A percentile compares a stretch with the other conserved stretches of the same genome.
Evolutionary conservation across 2,329 filamentous ascomycete genomes (phyloP).

Genomic region (Botryotinia calthae): DNA sequence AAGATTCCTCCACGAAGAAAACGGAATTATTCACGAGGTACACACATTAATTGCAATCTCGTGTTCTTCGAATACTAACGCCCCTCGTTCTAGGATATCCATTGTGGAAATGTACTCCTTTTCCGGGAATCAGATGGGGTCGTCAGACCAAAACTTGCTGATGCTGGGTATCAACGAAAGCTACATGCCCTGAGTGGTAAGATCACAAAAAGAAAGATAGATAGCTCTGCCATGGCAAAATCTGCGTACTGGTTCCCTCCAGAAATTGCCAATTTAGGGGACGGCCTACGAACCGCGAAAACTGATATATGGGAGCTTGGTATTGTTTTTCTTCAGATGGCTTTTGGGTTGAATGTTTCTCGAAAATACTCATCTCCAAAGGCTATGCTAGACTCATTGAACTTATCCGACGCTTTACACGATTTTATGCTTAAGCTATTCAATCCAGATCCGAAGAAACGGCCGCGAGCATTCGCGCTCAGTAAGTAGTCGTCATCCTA

Average conservation of each 20-base stretch:
- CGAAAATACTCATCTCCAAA: constrained; percentile 77
- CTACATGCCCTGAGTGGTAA: constrained; percentile 60
- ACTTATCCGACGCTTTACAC: constrained; percentile 70
- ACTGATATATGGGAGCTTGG: constrained; percentile 96
- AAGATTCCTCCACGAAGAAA: constrained; percentile 74
- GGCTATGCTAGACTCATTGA: constrained; percentile 66
- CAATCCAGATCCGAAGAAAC: constrained; percentile 76
- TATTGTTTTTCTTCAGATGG: constrained; percentile 88
- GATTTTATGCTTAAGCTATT: constrained; percentile 85
- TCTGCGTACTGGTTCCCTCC: constrained; percentile 83
- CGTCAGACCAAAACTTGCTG: constrained; percentile 70
- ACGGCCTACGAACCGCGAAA: constrained; percentile 66
- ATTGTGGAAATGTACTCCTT: constrained; percentile 75
- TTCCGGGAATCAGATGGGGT: constrained; percentile 67
- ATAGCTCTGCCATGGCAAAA: constrained; percentile 59
- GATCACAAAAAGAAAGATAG: constrained; percentile 52
- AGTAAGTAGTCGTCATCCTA: constrained; percentile 34
- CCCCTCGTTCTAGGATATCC: constrained; percentile 53
- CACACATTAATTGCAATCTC: neutral
- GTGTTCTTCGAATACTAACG: neutral
- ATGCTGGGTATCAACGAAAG: constrained; percentile 68
- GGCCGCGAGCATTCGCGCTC: constrained; percentile 76
- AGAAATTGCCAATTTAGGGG: constrained; percentile 64
- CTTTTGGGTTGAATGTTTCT: constrained; percentile 77
- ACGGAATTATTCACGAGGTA: constrained; percentile 73